Evolutionary conservation across 2,329 filamentous ascomycete species (phyloP).

Genomic region (Diaporthe citrichinensis): DNA sequence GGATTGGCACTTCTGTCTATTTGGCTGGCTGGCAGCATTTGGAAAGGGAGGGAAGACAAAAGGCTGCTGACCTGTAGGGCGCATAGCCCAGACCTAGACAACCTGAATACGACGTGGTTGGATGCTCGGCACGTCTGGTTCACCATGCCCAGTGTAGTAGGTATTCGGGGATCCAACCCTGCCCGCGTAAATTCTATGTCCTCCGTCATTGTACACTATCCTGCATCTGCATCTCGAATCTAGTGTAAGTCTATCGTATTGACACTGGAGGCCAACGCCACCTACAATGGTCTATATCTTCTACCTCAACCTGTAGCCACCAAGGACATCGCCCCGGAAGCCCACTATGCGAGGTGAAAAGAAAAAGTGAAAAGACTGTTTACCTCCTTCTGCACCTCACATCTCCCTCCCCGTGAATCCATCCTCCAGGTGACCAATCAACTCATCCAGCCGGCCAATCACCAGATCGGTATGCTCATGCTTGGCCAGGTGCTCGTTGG

Average conservation of each 20-base stretch:
- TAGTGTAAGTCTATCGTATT: background rate
- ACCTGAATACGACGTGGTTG: constrained; percentile 29
- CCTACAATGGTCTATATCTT: background rate
- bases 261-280: background rate
- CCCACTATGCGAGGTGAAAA: background rate
- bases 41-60: constrained; percentile 10
- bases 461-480: constrained; percentile 85
- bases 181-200: background rate
- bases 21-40: constrained; percentile 16
- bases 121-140: constrained; percentile 9
- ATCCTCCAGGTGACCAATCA: constrained; percentile 80
- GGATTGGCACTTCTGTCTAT: constrained; percentile 25
- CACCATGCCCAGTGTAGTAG: too few species aligned
- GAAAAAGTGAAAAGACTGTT: too few species aligned
- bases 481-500: constrained; percentile 77
- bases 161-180: background rate
- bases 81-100: constrained; percentile 10
- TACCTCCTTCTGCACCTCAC: background rate
- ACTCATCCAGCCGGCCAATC: constrained; percentile 79
- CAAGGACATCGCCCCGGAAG: background rate
- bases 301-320: too few species aligned
- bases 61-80: constrained; percentile 7
- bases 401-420: constrained; percentile 74
- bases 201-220: background rate
- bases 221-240: background rate